Conservation (phyloP, 106 monocot species). For the Acorus gramineus region DNA sequence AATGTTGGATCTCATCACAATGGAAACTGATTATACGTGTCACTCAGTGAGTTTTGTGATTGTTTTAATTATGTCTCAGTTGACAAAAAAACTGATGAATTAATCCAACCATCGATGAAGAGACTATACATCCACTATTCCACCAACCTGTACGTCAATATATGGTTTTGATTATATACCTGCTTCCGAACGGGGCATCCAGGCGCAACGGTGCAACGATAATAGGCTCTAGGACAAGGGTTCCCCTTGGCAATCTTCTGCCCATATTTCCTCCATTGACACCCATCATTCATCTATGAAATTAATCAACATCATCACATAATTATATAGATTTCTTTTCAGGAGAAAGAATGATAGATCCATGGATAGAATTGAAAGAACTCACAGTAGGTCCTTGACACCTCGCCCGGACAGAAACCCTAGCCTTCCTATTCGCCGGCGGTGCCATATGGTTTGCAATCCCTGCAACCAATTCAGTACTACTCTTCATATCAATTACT, state of each 20-base stretch:
- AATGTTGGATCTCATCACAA: no score
- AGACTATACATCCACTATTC: no score
- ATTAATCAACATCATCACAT: neutral
- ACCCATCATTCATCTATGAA: conserved; percentile 64
- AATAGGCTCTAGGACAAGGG: conserved; percentile 85
- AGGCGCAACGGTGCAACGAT: conserved; percentile 69
- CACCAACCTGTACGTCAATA: neutral
- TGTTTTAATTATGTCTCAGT: no score
- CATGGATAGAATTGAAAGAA: neutral
- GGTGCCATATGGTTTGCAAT: conserved; percentile 45
- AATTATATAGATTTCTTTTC: neutral
- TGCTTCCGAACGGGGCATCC: conserved; percentile 85
- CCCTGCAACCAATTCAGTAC: conserved; percentile 14
- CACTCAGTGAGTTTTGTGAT: no score
- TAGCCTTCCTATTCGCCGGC: conserved; percentile 63
- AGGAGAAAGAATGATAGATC: neutral
- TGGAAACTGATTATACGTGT: no score
- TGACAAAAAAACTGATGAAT: no score
- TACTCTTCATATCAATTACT: conserved; percentile 11
- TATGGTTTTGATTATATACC: conserved; percentile 8
- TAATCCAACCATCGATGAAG: no score
- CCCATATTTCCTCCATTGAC: conserved; percentile 91
- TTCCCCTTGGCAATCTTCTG: conserved; percentile 89
- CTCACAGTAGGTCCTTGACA: conserved; percentile 83
- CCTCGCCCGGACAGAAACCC: conserved; percentile 80